Evolutionary conservation across 2,329 filamentous ascomycete species (phyloP).

Genomic region (Colletotrichum somersetense): DNA sequence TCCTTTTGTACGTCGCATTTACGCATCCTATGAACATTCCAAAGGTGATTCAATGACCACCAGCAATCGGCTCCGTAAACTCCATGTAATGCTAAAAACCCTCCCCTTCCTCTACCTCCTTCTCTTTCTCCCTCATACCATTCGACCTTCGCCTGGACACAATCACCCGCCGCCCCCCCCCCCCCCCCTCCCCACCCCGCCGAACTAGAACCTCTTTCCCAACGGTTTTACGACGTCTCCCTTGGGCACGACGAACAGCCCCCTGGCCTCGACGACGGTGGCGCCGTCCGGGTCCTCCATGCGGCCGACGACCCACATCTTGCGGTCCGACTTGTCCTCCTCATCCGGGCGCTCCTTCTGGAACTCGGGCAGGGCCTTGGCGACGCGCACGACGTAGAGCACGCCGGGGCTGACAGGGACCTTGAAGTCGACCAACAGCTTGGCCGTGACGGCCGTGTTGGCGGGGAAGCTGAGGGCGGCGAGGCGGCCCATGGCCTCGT

Average conservation of each 20-base stretch:
- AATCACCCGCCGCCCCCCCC: too few species aligned
- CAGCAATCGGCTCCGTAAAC: slow-evolving; percentile 7
- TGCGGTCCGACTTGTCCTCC: slow-evolving; percentile 39
- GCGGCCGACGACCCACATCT: slow-evolving; percentile 37
- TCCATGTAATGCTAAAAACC: background rate
- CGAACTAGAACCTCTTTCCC: slow-evolving; percentile 27
- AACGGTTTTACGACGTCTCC: slow-evolving; percentile 21
- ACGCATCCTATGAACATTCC: background rate
- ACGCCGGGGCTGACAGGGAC: slow-evolving; percentile 21
- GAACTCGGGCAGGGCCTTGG: slow-evolving; percentile 25
- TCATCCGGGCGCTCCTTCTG: slow-evolving; percentile 15
- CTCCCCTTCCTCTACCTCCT: background rate
- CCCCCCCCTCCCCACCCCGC: background rate
- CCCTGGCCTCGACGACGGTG: slow-evolving; percentile 29
- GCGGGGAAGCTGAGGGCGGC: slow-evolving; percentile 29
- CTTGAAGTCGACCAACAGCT: slow-evolving; percentile 35
- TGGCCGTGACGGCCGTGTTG: slow-evolving; percentile 39
- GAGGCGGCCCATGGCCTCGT: slow-evolving; percentile 53
- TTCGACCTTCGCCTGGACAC: too few species aligned
- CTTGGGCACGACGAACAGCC: slow-evolving; percentile 42
- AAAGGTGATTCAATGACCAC: background rate
- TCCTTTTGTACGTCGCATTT: background rate
- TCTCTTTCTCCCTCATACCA: background rate
- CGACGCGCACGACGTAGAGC: slow-evolving; percentile 34
- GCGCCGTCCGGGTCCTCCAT: slow-evolving; percentile 30